These are phyloP conservation scores for Stipa capillata DNA, from an alignment of 176 grass and related monocot genomes.

Conservation along the genomic window DNA sequence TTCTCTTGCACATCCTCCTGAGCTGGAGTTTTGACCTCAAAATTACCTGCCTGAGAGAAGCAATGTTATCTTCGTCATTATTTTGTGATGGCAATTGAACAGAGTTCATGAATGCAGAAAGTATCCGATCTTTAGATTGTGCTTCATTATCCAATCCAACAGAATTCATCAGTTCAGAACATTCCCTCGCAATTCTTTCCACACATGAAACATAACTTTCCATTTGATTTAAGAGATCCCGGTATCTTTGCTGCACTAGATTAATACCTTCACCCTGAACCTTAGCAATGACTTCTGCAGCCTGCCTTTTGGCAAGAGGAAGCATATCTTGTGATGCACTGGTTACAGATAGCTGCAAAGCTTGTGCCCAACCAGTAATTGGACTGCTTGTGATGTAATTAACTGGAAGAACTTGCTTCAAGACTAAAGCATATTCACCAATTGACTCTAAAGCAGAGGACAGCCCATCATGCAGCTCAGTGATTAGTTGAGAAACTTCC, in stretches of 20 bases:
- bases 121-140: conserved; percentile 67
- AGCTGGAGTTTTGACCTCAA: conserved; percentile 24
- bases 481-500: conserved; percentile 72
- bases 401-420: conserved; percentile 78
- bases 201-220: conserved; percentile 64
- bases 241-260: conserved; percentile 67
- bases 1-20: conserved; percentile 53
- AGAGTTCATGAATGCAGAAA: conserved; percentile 67
- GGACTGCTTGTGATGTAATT: conserved; percentile 79
- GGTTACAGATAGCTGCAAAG: conserved; percentile 77
- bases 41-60: conserved; percentile 17
- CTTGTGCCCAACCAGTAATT: conserved; percentile 82
- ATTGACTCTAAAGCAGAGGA: conserved; percentile 63
- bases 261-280: conserved; percentile 64
- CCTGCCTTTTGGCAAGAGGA: conserved; percentile 69
- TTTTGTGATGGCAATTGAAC: conserved; percentile 56
- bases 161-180: conserved; percentile 81
- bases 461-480: conserved; percentile 69
- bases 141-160: conserved; percentile 64
- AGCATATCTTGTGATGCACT: conserved; percentile 73
- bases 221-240: conserved; percentile 72
- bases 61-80: conserved; percentile 32
- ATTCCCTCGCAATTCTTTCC: conserved; percentile 56
- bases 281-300: conserved; percentile 79
- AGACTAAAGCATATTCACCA: conserved; percentile 59